Percentiles rank a stretch among this genome's conserved stretches.
These are phyloP conservation scores for Xylaria hypoxylon DNA, from an alignment of 2,329 filamentous ascomycete genomes.

Conservation along the genomic window DNA sequence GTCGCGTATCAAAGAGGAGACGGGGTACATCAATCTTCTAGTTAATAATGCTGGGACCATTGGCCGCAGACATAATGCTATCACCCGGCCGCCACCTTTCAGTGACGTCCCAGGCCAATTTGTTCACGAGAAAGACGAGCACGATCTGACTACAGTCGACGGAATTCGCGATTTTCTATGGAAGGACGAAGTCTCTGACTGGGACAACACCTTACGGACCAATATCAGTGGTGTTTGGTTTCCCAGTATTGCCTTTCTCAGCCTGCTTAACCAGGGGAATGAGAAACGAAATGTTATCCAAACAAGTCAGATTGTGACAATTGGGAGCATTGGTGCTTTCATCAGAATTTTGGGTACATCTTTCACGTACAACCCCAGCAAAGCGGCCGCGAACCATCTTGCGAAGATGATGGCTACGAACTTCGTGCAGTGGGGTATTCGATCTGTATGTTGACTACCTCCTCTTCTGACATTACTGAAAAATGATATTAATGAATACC, in stretches of 20 bases:
- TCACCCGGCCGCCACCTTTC: conserved; percentile 28
- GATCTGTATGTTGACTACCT: conserved; percentile 21
- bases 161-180: conserved; percentile 35
- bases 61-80: conserved; percentile 31
- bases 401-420: conserved; percentile 37
- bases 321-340: conserved; percentile 32
- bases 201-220: conserved; percentile 31
- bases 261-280: conserved; percentile 35
- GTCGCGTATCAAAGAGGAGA: conserved; percentile 27
- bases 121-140: conserved; percentile 24
- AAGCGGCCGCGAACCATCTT: conserved; percentile 32
- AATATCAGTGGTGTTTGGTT: conserved; percentile 36
- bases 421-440: conserved; percentile 36
- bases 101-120: conserved; percentile 30
- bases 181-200: conserved; percentile 34
- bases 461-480: neutral
- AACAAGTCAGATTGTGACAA: conserved; percentile 32
- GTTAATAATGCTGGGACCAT: conserved; percentile 36
- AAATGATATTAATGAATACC: conserved; percentile 9
- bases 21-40: conserved; percentile 33
- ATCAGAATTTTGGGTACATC: conserved; percentile 28
- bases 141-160: conserved; percentile 32
- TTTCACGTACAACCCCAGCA: conserved; percentile 31
- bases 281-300: conserved; percentile 29
- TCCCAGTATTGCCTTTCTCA: conserved; percentile 32